phyloP scores from a whole-genome alignment of 1,284 basidiomycete species.

The Fomes fomentarius region DNA sequence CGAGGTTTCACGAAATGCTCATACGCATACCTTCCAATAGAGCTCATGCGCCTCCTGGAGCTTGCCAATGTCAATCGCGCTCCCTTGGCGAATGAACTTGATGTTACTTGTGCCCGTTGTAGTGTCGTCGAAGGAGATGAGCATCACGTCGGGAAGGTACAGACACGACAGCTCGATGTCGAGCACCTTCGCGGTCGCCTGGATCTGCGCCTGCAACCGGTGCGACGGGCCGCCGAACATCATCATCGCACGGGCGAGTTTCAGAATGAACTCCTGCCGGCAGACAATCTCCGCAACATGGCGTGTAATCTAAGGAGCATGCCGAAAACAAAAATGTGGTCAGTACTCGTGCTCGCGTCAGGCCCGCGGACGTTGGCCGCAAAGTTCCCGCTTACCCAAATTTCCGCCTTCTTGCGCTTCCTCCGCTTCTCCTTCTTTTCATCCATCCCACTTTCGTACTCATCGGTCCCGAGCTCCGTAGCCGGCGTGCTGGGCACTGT shows the following conservation, averaged over 20 bases:
- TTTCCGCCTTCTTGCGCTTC: conserved; percentile 77
- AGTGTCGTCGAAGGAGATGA: conserved; percentile 83
- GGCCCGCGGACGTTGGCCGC: neutral
- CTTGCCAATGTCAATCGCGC: conserved; percentile 78
- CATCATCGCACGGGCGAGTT: conserved; percentile 90
- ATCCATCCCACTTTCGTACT: conserved; percentile 34
- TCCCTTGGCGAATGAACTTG: conserved; percentile 82
- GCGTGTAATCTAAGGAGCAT: conserved; percentile 81
- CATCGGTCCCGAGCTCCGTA: conserved; percentile 27
- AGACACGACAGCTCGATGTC: conserved; percentile 86
- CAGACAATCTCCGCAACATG: conserved; percentile 88
- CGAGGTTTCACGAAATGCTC: neutral
- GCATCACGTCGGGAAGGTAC: conserved; percentile 85
- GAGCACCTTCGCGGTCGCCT: conserved; percentile 83
- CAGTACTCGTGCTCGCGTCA: neutral
- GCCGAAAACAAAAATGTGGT: neutral
- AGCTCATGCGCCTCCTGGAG: conserved; percentile 76
- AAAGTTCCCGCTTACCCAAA: conserved; percentile 78
- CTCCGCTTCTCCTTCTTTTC: conserved; percentile 37
- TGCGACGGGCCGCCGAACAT: conserved; percentile 95
- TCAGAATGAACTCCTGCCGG: conserved; percentile 89
- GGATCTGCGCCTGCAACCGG: conserved; percentile 86
- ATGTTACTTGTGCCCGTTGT: conserved; percentile 86
- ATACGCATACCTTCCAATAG: conserved; percentile 73
- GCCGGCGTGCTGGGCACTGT: conserved; percentile 29